Base-by-base conservation (phyloP, 129 eudicot species). In the Solidago caesia region DNA sequence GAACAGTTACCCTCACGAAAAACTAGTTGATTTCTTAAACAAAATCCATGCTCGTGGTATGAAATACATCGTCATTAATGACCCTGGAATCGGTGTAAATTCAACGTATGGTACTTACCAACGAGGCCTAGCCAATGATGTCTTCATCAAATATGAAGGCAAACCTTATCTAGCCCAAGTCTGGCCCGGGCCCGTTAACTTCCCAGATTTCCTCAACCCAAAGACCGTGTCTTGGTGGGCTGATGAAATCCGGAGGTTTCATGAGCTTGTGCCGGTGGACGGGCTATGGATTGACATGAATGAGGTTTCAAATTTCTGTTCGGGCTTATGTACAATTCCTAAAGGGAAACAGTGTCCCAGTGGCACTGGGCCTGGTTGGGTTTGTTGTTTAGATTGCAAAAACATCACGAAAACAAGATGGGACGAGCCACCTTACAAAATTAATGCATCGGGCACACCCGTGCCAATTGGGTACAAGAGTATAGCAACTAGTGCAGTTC, bases 261-360 rank as follows among this genome's bases (percentile, higher is more conserved):
- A 90, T 52, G 94, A 90, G 44, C 91, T 94, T 44, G 97, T 88
- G 48, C 99, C 99, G 0, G 86, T 91, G n/a, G 96, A 94, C 7
- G 99, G 99, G 33, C 73, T 94, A 14, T 94, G 99, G 99, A 94
- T 94, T 6, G 99, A 94, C 77, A 94, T 91, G 99, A 94, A 94
- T 12, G 99, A 94, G 70, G 90, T 71, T 56, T 90, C 99, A 10
- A 94, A 94, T 57, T 94, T 94, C 29, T 90, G 97, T 77, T 71
- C 89, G 9, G 98, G 98, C 16, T 68, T 94, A 43, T 94, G 98
- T 77, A 80, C 89, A 4, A 75, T 94, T 15, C 97, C 97, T 0
- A 75, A 83, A 86, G 98, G 90, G 13, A 81, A 87, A 75, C 76
- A 77, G 26, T 94, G 98, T 73, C 98, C 98, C 2, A 84, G 82